Evolutionary conservation across 2,329 filamentous ascomycete genomes (phyloP).

Genomic region (Fusarium penzigii): DNA sequence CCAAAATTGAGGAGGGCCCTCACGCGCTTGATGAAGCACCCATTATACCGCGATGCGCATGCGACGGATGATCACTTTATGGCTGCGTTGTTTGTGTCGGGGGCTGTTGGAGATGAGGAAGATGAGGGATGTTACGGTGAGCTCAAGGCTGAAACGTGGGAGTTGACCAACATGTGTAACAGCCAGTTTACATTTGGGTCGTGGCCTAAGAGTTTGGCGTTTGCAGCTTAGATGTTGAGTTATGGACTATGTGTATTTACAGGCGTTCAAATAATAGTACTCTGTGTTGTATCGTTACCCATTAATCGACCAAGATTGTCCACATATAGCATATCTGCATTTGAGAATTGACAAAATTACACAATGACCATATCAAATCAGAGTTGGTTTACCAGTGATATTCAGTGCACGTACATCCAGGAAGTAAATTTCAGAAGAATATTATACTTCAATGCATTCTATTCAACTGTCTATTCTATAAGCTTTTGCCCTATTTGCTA

Average conservation of each 20-base stretch:
- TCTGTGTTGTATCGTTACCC: too few relatives aligned
- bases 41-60: conserved; percentile 65
- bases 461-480: not conserved
- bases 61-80: conserved; percentile 73
- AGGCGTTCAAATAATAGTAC: too few relatives aligned
- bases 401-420: too few relatives aligned
- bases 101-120: conserved; percentile 50
- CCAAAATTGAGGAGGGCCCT: conserved; percentile 55
- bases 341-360: too few relatives aligned
- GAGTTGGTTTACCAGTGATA: too few relatives aligned
- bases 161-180: conserved; percentile 66
- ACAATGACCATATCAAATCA: too few relatives aligned
- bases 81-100: conserved; percentile 63
- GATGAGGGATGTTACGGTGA: conserved; percentile 44
- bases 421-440: too few relatives aligned
- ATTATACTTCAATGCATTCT: too few relatives aligned
- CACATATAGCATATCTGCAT: too few relatives aligned
- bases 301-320: too few relatives aligned
- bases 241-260: too few relatives aligned
- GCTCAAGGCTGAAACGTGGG: conserved; percentile 64
- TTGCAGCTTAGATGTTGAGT: not conserved
- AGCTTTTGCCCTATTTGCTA: conserved; percentile 3
- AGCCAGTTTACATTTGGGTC: conserved; percentile 57
- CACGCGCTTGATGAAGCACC: conserved; percentile 68
- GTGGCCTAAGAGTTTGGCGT: conserved; percentile 13